phyloP scores from a whole-genome alignment of 495 filamentous ascomycete species.

The Penicillium alfredii region DNA sequence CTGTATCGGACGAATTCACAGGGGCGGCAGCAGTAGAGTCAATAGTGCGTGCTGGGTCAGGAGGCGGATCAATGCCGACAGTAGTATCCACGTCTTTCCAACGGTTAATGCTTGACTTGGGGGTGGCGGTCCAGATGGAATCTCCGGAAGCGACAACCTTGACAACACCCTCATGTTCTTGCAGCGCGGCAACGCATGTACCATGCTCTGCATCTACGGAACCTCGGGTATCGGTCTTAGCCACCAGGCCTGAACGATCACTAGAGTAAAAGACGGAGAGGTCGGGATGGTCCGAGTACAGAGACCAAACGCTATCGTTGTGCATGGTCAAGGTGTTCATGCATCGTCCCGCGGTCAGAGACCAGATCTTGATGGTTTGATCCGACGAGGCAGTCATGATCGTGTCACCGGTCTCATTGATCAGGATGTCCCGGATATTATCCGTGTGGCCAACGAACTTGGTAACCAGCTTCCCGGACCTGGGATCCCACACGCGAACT shows the following conservation, averaged over 20 bases:
- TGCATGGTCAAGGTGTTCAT: constrained; percentile 99
- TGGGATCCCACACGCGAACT: constrained; percentile 88
- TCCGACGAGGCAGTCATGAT: constrained; percentile 95
- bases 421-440: constrained; percentile 83
- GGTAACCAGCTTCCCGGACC: constrained; percentile 81
- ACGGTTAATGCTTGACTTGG: constrained; percentile 89
- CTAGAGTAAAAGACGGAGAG: constrained; percentile 90
- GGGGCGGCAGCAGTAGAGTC: constrained; percentile 16
- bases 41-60: constrained; percentile 46
- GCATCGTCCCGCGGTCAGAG: constrained; percentile 85
- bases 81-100: constrained; percentile 86
- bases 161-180: constrained; percentile 84
- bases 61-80: constrained; percentile 48
- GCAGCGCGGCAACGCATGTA: constrained; percentile 75
- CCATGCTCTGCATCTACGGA: constrained; percentile 83
- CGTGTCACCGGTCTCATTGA: constrained; percentile 81
- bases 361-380: constrained; percentile 97
- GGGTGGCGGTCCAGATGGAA: constrained; percentile 90
- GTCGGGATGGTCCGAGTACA: constrained; percentile 81
- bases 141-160: constrained; percentile 76
- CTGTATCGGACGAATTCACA: constrained; percentile 7
- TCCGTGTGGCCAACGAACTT: constrained; percentile 99
- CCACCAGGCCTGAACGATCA: constrained; percentile 84
- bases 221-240: constrained; percentile 83
- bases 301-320: constrained; percentile 94